These are phyloP conservation scores for Russula earlei DNA, from an alignment of 768 basidiomycete genomes.

Conservation along the genomic window DNA sequence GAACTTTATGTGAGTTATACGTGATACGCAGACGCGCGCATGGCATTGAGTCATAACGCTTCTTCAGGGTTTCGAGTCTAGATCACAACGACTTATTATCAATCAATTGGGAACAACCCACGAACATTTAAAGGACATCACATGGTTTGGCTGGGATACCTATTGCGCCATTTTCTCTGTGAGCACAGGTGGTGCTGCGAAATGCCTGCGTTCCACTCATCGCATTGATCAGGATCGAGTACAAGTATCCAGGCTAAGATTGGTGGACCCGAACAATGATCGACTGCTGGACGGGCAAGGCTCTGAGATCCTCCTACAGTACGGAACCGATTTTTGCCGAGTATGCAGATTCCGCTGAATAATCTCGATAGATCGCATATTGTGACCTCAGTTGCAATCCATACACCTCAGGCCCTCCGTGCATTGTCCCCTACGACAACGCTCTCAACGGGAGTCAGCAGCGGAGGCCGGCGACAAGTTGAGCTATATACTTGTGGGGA, in stretches of 20 bases:
- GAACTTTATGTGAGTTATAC: slow-evolving; percentile 21
- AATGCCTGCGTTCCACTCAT: too few relatives aligned
- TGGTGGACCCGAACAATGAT: slow-evolving; percentile 22
- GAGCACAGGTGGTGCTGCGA: too few relatives aligned
- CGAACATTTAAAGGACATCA: slow-evolving; percentile 1
- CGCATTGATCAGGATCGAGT: slow-evolving; percentile 23
- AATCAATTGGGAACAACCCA: background rate
- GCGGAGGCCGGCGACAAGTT: slow-evolving; percentile 6
- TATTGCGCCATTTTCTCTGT: slow-evolving; percentile 18
- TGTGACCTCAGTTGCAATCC: slow-evolving; percentile 4
- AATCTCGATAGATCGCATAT: slow-evolving; percentile 9
- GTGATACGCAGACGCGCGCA: background rate
- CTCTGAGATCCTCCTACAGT: slow-evolving; percentile 9
- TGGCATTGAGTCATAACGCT: background rate
- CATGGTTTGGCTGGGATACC: slow-evolving; percentile 16
- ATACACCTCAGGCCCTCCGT: slow-evolving; percentile 9
- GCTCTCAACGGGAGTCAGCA: slow-evolving; percentile 20
- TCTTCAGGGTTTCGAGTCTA: slow-evolving; percentile 11
- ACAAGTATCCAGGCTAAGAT: slow-evolving; percentile 14
- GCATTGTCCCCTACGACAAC: slow-evolving; percentile 15
- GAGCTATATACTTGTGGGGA: background rate
- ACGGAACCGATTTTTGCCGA: background rate
- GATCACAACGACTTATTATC: background rate
- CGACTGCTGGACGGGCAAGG: background rate
- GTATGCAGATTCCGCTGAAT: background rate